Evolutionary conservation across 129 eudicot genomes (phyloP).

Genomic region (Solidago caesia): DNA sequence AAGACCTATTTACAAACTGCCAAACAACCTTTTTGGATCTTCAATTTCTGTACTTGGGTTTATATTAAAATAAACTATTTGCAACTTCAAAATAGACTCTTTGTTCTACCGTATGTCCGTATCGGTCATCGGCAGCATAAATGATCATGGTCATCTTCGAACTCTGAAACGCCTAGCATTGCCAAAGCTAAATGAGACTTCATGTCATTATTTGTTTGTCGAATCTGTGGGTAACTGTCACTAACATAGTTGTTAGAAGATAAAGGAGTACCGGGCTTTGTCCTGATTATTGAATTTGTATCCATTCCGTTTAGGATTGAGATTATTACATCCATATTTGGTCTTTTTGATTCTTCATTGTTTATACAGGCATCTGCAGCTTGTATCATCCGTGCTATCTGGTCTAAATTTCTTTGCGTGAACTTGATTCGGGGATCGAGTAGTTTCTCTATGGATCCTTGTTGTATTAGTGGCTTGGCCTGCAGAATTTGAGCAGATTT

Average conservation of each 20-base stretch:
- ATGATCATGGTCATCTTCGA: slow-evolving; percentile 63
- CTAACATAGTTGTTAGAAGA: slow-evolving; percentile 34
- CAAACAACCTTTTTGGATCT: slow-evolving; percentile 18
- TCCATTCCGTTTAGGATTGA: slow-evolving; percentile 57
- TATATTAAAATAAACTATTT: slow-evolving; percentile 26
- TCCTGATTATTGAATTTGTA: slow-evolving; percentile 28
- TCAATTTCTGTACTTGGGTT: slow-evolving; percentile 27
- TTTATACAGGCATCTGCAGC: slow-evolving; percentile 84
- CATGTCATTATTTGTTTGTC: slow-evolving; percentile 61
- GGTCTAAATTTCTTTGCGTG: slow-evolving; percentile 50
- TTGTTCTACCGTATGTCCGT: not conserved
- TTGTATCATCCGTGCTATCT: slow-evolving; percentile 62
- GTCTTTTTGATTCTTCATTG: slow-evolving; percentile 78
- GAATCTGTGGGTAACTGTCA: slow-evolving; percentile 49
- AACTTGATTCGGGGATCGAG: slow-evolving; percentile 64
- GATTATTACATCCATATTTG: slow-evolving; percentile 53
- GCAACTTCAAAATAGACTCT: slow-evolving; percentile 15
- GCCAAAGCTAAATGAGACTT: slow-evolving; percentile 87
- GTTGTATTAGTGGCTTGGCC: slow-evolving; percentile 85
- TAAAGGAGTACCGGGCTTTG: slow-evolving; percentile 28
- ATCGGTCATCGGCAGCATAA: slow-evolving; percentile 44
- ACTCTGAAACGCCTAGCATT: slow-evolving; percentile 83
- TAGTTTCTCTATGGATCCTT: slow-evolving; percentile 63
- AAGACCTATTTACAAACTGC: slow-evolving; percentile 38
- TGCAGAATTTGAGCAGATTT: slow-evolving; percentile 30